Conservation (phyloP, 306 rosid species). For the Boehmeria nivea region DNA sequence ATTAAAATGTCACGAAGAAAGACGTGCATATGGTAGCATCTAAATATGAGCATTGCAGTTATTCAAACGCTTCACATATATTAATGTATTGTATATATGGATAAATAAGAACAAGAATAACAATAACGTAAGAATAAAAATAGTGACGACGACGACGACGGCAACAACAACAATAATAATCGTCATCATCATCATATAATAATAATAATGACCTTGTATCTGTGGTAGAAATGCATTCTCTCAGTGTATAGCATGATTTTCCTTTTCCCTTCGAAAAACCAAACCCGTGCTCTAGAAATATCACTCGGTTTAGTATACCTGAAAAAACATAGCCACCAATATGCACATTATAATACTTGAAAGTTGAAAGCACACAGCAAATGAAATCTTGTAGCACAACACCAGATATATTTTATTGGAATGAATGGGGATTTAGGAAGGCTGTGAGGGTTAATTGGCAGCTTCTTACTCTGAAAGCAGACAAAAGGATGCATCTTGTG, state of each 20-base stretch:
- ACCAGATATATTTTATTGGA: background rate
- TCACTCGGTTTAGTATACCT: constrained; percentile 80
- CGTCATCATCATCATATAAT: too few relatives aligned
- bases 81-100: too few relatives aligned
- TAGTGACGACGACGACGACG: too few relatives aligned
- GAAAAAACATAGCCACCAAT: constrained; percentile 20
- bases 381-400: background rate
- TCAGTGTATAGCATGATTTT: constrained; percentile 88
- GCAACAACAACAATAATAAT: too few relatives aligned
- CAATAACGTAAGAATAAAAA: too few relatives aligned
- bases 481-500: constrained; percentile 80
- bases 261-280: constrained; percentile 74
- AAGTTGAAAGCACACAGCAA: too few relatives aligned
- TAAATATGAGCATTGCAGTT: too few relatives aligned
- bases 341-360: constrained; percentile 15
- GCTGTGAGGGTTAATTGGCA: too few relatives aligned
- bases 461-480: constrained; percentile 87
- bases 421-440: background rate
- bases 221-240: constrained; percentile 84
- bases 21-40: too few relatives aligned
- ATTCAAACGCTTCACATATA: too few relatives aligned
- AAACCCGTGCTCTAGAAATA: constrained; percentile 74
- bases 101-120: too few relatives aligned
- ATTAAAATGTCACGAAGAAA: too few relatives aligned
- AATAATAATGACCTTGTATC: constrained; percentile 89